Evolutionary conservation across 2,329 filamentous ascomycete species (phyloP), one percentile per base, ranked within the genome.

Genomic region (Monosporascus sp.): DNA sequence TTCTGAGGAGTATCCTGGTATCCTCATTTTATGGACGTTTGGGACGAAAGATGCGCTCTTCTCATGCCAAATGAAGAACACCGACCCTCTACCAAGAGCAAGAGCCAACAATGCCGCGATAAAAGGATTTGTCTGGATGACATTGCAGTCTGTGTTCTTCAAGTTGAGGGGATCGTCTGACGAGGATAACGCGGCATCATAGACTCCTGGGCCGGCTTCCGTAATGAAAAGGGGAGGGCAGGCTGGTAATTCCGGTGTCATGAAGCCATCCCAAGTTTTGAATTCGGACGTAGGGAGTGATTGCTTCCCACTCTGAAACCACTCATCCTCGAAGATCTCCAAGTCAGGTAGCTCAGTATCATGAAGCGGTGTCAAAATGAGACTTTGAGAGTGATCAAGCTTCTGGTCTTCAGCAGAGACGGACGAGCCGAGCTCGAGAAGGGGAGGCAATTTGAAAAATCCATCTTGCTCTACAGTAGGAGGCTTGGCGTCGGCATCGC

Each of bases 181-280:
- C 48, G 71, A 68, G 57, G 65, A 62, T 3, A 88, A 60, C 3
- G 84, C 74, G 7, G 86, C 81, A 71, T 93, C 87, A 55, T 89
- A 89, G 2, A 80, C 77, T 9, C 68, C 68, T 1, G 86, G 74
- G 0, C 87, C 87, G 27, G 85, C 82, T 69, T 94, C 89, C 3
- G 84, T 86, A 14, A 91, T 71, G 57, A 88, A 86, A 2, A 78
- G 68, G 1, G 81, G 78, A 41, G 65, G 55, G 2, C 67, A 59
- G 9, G 73, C 69, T 5, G 73, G 65, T 5, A 72, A 64, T n/a
- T 73, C 65, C 1, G 70, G 60, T 11, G 70, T 65, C 2, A 77
- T 71, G 61, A 92, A 92, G 2, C 70, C 72, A 59, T 91, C 85
- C 89, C 89, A 94, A 1, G 85, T 86, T 55, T 78, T 80, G 62